Conservation (phyloP, 2,329 filamentous ascomycete genomes). For the Chaetomium sp. region DNA sequence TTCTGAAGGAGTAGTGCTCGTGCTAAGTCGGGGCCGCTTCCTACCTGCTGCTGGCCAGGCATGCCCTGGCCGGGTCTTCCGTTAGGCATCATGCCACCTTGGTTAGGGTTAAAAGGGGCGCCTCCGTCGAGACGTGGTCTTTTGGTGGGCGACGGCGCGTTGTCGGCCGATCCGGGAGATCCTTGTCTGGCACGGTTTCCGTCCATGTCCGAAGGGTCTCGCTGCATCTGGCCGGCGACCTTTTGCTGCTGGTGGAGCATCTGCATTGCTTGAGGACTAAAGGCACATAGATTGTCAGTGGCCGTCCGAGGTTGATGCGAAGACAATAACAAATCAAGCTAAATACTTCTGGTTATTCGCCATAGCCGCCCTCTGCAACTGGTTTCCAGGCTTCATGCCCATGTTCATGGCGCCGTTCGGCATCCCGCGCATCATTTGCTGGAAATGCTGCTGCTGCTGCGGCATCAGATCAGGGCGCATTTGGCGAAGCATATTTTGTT, state of each 20-base stretch:
- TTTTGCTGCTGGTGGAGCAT: slow-evolving; percentile 74
- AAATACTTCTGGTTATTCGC: slow-evolving; percentile 75
- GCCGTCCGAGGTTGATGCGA: no score
- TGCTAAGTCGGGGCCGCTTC: slow-evolving; percentile 52
- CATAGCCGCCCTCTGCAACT: slow-evolving; percentile 73
- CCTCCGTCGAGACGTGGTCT: slow-evolving; percentile 78
- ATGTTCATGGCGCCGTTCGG: slow-evolving; percentile 62
- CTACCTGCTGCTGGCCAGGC: slow-evolving; percentile 70
- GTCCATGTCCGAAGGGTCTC: slow-evolving; percentile 85
- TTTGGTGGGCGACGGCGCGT: slow-evolving; percentile 90
- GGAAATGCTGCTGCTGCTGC: slow-evolving; percentile 57
- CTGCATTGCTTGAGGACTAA: slow-evolving; percentile 69
- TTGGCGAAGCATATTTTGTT: slow-evolving; percentile 75
- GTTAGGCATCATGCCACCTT: slow-evolving; percentile 71
- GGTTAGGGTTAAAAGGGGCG: slow-evolving; percentile 71
- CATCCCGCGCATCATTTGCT: slow-evolving; percentile 69
- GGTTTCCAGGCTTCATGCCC: slow-evolving; percentile 61
- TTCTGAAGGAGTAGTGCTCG: slow-evolving; percentile 66
- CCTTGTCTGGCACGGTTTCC: slow-evolving; percentile 77
- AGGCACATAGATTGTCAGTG: slow-evolving; percentile 25
- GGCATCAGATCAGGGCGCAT: slow-evolving; percentile 64
- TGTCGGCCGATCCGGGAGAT: slow-evolving; percentile 81
- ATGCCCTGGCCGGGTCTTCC: slow-evolving; percentile 72
- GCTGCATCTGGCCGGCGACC: slow-evolving; percentile 69
- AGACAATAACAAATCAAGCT: neutral